These are phyloP conservation scores for Entonaema liquescens DNA, from an alignment of 495 filamentous ascomycete genomes.

Conservation along the genomic window DNA sequence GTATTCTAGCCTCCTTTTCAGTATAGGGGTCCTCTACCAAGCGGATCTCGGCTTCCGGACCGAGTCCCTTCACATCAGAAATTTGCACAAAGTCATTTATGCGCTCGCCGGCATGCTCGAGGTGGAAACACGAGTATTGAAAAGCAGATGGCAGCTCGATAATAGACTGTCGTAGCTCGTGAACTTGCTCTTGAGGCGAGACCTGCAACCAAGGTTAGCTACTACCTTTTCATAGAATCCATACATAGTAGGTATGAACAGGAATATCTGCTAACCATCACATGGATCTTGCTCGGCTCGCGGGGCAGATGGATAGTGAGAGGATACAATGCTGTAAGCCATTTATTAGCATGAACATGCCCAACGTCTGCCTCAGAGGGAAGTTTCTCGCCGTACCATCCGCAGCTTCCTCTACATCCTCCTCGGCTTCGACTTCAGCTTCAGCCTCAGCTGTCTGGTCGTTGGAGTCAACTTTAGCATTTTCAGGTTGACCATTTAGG, in stretches of 20 bases:
- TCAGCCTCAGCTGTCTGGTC: constrained; percentile 39
- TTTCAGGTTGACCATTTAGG: constrained; percentile 35
- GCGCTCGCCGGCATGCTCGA: constrained; percentile 82
- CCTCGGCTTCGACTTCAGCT: too few species aligned
- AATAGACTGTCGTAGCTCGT: constrained; percentile 96
- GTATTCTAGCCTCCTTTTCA: constrained; percentile 96
- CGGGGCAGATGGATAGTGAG: constrained; percentile 86
- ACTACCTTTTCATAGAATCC: constrained; percentile 16
- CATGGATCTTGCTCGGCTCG: constrained; percentile 77
- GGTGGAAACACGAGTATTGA: constrained; percentile 98
- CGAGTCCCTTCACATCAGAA: constrained; percentile 85
- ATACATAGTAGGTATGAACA: constrained; percentile 34
- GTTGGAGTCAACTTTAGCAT: constrained; percentile 40
- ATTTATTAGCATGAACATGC: constrained; percentile 24
- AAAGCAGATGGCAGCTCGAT: constrained; percentile 92
- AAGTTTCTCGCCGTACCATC: constrained; percentile 29
- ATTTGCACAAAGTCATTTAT: constrained; percentile 96
- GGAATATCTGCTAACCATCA: constrained; percentile 69
- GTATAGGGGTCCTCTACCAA: constrained; percentile 97
- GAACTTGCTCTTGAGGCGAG: constrained; percentile 91
- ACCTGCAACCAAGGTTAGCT: constrained; percentile 65
- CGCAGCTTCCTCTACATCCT: constrained; percentile 42
- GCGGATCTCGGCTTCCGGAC: constrained; percentile 74
- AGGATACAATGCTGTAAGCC: constrained; percentile 66
- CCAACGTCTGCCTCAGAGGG: not conserved